Percentiles rank a stretch among this genome's conserved stretches.
Evolutionary conservation across 2,329 filamentous ascomycete genomes (phyloP).

Genomic region (Coleophoma cylindrospora): DNA sequence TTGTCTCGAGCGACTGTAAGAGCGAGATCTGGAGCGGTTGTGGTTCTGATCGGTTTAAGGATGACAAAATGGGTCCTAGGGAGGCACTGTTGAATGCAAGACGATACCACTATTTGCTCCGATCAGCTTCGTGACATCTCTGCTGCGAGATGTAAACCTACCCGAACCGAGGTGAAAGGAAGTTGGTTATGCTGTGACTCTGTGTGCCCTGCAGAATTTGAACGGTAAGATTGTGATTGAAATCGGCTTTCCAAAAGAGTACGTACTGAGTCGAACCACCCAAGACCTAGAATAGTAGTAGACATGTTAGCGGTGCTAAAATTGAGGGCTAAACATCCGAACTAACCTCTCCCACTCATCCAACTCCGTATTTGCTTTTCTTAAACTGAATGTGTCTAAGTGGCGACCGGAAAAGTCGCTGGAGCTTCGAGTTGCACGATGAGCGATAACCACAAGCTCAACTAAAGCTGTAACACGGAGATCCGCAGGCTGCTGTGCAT

Average conservation of each 20-base stretch:
- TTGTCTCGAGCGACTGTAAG: neutral
- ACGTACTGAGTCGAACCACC: neutral
- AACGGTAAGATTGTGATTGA: neutral
- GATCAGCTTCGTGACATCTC: neutral
- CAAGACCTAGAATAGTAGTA: neutral
- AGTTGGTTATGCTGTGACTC: slow-evolving; percentile 17
- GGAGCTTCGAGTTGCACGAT: slow-evolving; percentile 10
- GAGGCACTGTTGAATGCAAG: slow-evolving; percentile 7
- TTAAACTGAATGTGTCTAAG: slow-evolving; percentile 7
- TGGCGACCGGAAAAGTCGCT: slow-evolving; percentile 15
- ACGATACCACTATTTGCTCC: slow-evolving; percentile 5
- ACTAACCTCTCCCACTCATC: slow-evolving; percentile 18
- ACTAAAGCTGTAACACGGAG: slow-evolving; percentile 15
- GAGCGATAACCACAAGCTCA: slow-evolving; percentile 14
- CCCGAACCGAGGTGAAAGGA: slow-evolving; percentile 17
- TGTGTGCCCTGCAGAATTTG: slow-evolving; percentile 5
- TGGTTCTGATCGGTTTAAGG: neutral
- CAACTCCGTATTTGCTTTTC: slow-evolving; percentile 14
- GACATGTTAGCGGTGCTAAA: neutral
- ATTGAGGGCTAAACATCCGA: neutral
- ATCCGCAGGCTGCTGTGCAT: slow-evolving; percentile 13
- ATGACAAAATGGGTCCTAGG: slow-evolving; percentile 3
- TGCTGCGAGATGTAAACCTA: slow-evolving; percentile 2
- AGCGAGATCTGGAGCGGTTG: neutral
- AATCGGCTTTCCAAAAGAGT: neutral